A percentile compares a stretch with the other conserved stretches of the same genome.
Conservation (phyloP, 148 eudicot genomes). For the Rhododendron williamsianum region DNA sequence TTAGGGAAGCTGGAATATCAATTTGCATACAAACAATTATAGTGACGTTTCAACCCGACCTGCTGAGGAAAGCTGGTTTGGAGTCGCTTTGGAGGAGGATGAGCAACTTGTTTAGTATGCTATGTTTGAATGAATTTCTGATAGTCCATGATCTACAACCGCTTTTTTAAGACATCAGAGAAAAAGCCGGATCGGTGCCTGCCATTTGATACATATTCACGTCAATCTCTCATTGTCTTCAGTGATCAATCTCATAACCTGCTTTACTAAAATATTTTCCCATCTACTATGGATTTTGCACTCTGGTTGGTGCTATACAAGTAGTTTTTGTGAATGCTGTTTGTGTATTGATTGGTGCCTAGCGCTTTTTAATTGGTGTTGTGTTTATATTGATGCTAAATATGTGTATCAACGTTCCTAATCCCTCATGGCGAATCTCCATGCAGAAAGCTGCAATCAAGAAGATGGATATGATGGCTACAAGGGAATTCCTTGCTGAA, state of each 20-base stretch:
- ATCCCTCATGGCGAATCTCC: background rate
- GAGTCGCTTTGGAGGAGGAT: background rate
- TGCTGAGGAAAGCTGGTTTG: background rate
- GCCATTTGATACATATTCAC: background rate
- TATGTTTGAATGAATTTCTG: background rate
- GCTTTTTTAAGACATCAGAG: background rate
- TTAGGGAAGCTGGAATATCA: background rate
- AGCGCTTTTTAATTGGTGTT: background rate
- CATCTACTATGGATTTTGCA: background rate
- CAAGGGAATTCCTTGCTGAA: constrained; percentile 88
- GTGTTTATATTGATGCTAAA: background rate
- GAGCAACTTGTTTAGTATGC: background rate
- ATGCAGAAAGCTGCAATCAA: constrained; percentile 90
- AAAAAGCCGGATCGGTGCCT: background rate
- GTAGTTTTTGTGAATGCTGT: background rate
- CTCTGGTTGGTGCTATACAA: background rate
- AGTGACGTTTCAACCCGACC: background rate
- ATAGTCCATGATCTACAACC: background rate
- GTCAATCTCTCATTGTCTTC: background rate
- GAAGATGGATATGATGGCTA: constrained; percentile 96
- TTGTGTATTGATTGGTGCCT: background rate
- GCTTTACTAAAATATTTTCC: background rate
- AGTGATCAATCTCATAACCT: background rate
- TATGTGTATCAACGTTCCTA: background rate
- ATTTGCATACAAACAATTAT: background rate